Percentiles rank a stretch among this genome's conserved stretches.
phyloP scores from a whole-genome alignment of 768 basidiomycete genomes.

The Coprinopsis cinerea region DNA sequence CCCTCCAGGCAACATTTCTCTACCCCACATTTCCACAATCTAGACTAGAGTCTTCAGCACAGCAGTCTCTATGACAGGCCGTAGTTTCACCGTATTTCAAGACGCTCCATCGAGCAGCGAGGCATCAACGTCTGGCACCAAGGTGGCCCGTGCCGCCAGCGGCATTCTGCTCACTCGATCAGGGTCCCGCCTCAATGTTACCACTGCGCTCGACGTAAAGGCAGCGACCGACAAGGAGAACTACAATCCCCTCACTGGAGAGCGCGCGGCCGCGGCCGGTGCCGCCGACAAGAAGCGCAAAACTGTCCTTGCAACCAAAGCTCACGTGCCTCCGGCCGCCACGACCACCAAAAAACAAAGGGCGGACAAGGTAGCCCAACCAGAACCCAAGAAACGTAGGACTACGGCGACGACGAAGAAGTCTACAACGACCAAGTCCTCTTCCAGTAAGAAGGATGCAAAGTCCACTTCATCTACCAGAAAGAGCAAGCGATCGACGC shows the following conservation, averaged over 20 bases:
- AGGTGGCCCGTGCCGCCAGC: slow-evolving; percentile 24
- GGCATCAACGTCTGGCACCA: slow-evolving; percentile 19
- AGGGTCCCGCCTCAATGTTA: slow-evolving; percentile 21
- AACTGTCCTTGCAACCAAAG: slow-evolving; percentile 55
- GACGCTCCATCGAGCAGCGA: slow-evolving; percentile 36
- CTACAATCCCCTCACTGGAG: slow-evolving; percentile 67
- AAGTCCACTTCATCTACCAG: slow-evolving; percentile 27
- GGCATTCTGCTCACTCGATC: slow-evolving; percentile 26
- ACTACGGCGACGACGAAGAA: slow-evolving; percentile 29
- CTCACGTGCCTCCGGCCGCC: slow-evolving; percentile 21
- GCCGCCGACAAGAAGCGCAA: slow-evolving; percentile 57
- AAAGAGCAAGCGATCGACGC: slow-evolving; percentile 13
- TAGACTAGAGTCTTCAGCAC: slow-evolving; percentile 14
- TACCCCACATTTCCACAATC: slow-evolving; percentile 18
- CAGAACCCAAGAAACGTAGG: slow-evolving; percentile 60
- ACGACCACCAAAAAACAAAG: slow-evolving; percentile 38
- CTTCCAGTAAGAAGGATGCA: slow-evolving; percentile 29
- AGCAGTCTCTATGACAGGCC: slow-evolving; percentile 41
- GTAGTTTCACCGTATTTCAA: slow-evolving; percentile 61
- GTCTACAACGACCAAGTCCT: slow-evolving; percentile 18
- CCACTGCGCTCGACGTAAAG: slow-evolving; percentile 30
- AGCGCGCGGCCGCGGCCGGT: slow-evolving; percentile 38
- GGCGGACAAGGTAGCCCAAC: slow-evolving; percentile 33
- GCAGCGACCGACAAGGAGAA: slow-evolving; percentile 69
- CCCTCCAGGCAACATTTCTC: slow-evolving; percentile 10